Base-by-base conservation (phyloP, 768 basidiomycete species). In the Hygrocybe coccinea region DNA sequence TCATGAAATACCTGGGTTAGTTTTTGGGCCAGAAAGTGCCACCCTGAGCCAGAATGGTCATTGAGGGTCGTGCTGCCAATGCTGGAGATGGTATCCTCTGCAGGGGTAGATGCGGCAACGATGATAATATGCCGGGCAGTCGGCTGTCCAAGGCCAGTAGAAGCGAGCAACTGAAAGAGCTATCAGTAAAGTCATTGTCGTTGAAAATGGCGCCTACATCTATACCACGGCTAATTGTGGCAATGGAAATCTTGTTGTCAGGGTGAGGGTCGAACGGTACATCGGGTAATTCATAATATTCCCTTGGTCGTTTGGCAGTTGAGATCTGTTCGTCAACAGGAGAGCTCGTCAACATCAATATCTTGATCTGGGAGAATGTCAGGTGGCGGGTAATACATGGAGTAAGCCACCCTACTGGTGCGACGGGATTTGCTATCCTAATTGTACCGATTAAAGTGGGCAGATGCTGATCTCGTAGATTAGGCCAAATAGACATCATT, bases 121-220 rank as follows among this genome's bases (percentile, higher is more conserved):
- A 85, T 71, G 54, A 84, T 72, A 25, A 84, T 71, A 64, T 85
- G 82, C 3, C 76, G 71, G 43, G 70, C 71, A 50, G 72, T 65
- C 8, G 71, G 59, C 56, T 65, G 68, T 29, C 64, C 63, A 52
- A 21, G 19, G 41, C 36, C 38, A n/a, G 39, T 35, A 25, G 62
- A 66, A 54, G 71, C 70, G 50, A 77, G 67, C 55, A 69, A 64
- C 75, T 76, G 51, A 19, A 51, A 33, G 38, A 56, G 54, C 41
- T 25, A 56, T 44, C 45, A 15, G 43, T 34, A 36, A 41, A 25
- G n/a, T 47, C 9, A 35, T 34, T 14, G 24, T 11, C 14, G 43
- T 8, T 36, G 50, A 2, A 17, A 36, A 39, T 15, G 37, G 17
- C 11, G 5, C 17, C 9, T 60, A 82, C 82, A 66, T 80, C 76